phyloP scores from a whole-genome alignment of 345 rosid genomes.

The Eucalyptus viminalis region DNA sequence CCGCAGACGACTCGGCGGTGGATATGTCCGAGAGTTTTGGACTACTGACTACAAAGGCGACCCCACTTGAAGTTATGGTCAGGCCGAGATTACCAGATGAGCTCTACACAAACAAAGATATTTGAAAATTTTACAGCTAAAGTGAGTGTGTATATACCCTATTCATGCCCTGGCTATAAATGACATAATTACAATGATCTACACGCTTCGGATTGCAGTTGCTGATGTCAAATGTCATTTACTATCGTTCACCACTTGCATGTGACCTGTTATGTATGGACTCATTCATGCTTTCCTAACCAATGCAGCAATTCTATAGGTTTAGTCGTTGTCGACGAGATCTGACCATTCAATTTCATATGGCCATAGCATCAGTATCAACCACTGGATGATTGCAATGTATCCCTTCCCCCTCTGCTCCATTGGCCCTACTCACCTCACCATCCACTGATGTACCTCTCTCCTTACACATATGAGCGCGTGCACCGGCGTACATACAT shows the following conservation, averaged over 20 bases:
- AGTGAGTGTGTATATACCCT: background rate
- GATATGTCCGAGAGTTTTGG: constrained; percentile 8
- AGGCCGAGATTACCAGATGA: background rate
- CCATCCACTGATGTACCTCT: background rate
- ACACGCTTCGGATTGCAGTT: background rate
- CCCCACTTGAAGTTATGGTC: constrained; percentile 5
- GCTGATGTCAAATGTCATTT: background rate
- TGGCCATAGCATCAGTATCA: background rate
- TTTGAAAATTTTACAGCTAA: too few relatives aligned
- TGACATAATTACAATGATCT: background rate
- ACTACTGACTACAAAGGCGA: background rate
- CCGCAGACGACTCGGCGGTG: background rate
- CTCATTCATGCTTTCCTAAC: background rate
- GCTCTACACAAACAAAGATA: background rate
- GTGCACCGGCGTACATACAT: background rate
- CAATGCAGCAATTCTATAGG: background rate
- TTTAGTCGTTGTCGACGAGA: background rate
- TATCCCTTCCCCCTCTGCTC: background rate
- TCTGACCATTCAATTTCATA: background rate
- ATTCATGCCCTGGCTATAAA: background rate
- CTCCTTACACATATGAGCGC: background rate
- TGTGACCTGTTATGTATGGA: background rate
- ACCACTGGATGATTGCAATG: background rate
- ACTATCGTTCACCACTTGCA: background rate
- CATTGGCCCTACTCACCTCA: background rate